Evolutionary conservation across 345 rosid species (phyloP), one percentile per base, ranked within the genome.

Genomic region (Firmiana major): DNA sequence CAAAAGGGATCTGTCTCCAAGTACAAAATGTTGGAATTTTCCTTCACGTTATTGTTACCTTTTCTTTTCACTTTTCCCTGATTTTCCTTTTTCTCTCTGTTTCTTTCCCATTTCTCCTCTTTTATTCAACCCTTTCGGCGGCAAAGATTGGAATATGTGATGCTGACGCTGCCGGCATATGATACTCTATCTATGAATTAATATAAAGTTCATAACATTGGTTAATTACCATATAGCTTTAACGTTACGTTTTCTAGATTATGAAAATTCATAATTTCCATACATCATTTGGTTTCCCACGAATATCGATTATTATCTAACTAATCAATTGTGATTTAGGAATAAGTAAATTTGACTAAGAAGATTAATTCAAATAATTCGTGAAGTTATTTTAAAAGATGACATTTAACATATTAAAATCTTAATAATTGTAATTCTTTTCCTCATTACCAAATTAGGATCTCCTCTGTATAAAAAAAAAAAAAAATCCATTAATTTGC

Each of bases 101-200:
- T n/a, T 40, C 26, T 10, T 70, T 58, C 16, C 10, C 43, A 48
- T 48, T 48, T 48, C 53, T 48, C 53, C 17, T 48, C 53, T 59
- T 62, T 31, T 60, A 64, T 57, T 15, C 6, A 64, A 28, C 49
- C 55, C 81, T 79, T 79, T 79, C 72, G 72, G 72, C 40, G 58
- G 66, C 31, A 73, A 73, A 77, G 73, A 12, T 16, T 28, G 74
- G 42, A 63, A 79, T 19, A 48, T 75, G 67, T 78, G 63, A 78
- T 26, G 68, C 46, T 71, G 80, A 76, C 74, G 63, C 48, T 74
- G 81, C 63, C 49, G 34, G 57, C 8, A 40, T 13, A 60, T 0
- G 36, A 60, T 60, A 28, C 65, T 28, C 38, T 13, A 9, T 59
- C 12, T 57, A 21, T n/a, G 63, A 22, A 58, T 22, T 1, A 58